phyloP scores from a whole-genome alignment of 345 rosid genomes.

The Citrus cavaleriei region DNA sequence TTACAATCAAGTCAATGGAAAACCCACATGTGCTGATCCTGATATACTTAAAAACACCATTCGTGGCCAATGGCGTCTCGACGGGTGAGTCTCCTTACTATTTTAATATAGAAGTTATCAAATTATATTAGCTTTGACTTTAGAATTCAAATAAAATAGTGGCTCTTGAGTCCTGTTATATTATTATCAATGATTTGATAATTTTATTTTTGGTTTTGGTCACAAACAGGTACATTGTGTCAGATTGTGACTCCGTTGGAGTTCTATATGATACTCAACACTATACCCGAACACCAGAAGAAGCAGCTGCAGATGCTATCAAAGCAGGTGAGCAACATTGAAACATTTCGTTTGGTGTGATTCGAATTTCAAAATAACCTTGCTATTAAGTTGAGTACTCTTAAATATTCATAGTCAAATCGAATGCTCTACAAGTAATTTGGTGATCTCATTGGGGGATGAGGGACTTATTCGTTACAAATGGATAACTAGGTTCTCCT shows the following conservation, averaged over 20 bases:
- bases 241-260: slow-evolving; percentile 89
- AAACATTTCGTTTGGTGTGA: not conserved
- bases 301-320: slow-evolving; percentile 73
- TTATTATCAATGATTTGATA: not conserved
- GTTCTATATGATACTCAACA: slow-evolving; percentile 72
- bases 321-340: slow-evolving; percentile 50
- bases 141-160: not conserved
- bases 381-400: too few relatives aligned
- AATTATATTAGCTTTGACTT: not conserved
- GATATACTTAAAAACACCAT: slow-evolving; percentile 69
- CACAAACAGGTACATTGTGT: slow-evolving; percentile 67
- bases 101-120: not conserved
- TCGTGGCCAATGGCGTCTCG: slow-evolving; percentile 86
- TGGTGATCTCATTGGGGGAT: too few relatives aligned
- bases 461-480: too few relatives aligned
- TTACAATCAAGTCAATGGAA: slow-evolving; percentile 92
- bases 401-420: too few relatives aligned
- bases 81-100: slow-evolving; percentile 45
- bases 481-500: too few relatives aligned
- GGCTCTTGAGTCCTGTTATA: not conserved
- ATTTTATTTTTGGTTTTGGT: not conserved
- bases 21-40: slow-evolving; percentile 92
- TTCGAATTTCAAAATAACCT: too few relatives aligned
- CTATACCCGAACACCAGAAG: slow-evolving; percentile 74
- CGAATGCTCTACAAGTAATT: too few relatives aligned